Evolutionary conservation across 2,329 filamentous ascomycete species (phyloP), one percentile per base, ranked within the genome.

Genomic region (Ophiosphaerella narmari): DNA sequence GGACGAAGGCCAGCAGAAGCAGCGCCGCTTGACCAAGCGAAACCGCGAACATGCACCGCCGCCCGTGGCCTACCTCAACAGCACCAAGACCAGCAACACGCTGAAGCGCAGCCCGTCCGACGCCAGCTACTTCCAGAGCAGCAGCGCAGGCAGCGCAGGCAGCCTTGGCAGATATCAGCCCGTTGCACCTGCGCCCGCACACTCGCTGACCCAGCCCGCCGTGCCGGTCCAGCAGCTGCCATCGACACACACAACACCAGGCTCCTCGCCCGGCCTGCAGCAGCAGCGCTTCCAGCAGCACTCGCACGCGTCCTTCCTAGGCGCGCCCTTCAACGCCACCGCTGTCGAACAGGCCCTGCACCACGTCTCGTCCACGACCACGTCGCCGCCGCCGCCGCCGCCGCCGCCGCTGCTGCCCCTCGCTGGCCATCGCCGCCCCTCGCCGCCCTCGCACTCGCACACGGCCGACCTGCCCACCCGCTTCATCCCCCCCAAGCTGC

Each of bases 271-370:
- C 32, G 48, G 60, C 45, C 53, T 58, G 43, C 57, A 61, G 50
- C 48, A 60, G 46, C 52, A 53, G 38, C 47, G 44, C 45, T 29
- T n/a, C 21, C 38, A 42, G 31, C 51, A 32, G 40, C 50, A 39
- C 34, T 47, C 36, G 51, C 47, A 21, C 42, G 51, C 42, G 46
- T 62, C 16, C 52, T 50, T 9, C 48, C 54, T 57, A 12, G 75
- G 75, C 48, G 60, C 65, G 52, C 67, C 71, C 52, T 77, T 77
- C 65, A 73, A 67, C 44, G 65, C 66, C 42, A 65, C 65, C 48
- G 60, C 75, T 52, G 62, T 72, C 57, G 62, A 68, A 59, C 73
- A 55, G 33, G 51, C 60, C 23, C 54, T 57, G 33, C 50, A 53
- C 43, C 46, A 13, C 14, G 18, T 31, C 7, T 29, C 39, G 34